A percentile compares a stretch with the other conserved stretches of the same genome.
phyloP scores from a whole-genome alignment of 2,329 filamentous ascomycete genomes.

The Shiraia bambusicola region DNA sequence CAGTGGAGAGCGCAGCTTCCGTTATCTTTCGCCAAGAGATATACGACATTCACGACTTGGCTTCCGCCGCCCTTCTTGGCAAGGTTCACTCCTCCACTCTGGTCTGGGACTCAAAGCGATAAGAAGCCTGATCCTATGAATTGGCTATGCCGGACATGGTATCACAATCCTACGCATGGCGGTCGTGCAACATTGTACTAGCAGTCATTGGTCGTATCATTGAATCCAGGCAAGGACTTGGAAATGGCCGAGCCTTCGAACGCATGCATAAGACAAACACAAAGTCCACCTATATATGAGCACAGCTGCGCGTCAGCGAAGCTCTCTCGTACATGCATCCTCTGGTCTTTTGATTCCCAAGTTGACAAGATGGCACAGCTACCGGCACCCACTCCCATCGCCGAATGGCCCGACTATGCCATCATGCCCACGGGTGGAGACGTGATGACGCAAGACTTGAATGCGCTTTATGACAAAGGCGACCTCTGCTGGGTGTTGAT shows the following conservation, averaged over 20 bases:
- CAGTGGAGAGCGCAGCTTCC: slow-evolving; percentile 10
- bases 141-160: slow-evolving; percentile 20
- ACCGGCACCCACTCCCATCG: slow-evolving; percentile 34
- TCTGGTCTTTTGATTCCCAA: neutral
- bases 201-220: slow-evolving; percentile 13
- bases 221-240: slow-evolving; percentile 4
- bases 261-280: slow-evolving; percentile 10
- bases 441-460: slow-evolving; percentile 49
- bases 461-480: slow-evolving; percentile 51
- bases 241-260: slow-evolving; percentile 1
- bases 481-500: slow-evolving; percentile 49
- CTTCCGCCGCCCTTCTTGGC: slow-evolving; percentile 27
- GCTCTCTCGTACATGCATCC: neutral
- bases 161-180: slow-evolving; percentile 16
- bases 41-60: slow-evolving; percentile 11
- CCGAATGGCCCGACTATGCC: slow-evolving; percentile 49
- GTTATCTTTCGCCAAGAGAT: slow-evolving; percentile 37
- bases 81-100: slow-evolving; percentile 16
- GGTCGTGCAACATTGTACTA: slow-evolving; percentile 1
- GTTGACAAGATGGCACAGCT: slow-evolving; percentile 22
- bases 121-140: slow-evolving; percentile 15
- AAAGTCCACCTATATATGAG: no score
- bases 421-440: slow-evolving; percentile 47
- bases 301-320: no score
- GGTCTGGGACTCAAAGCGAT: slow-evolving; percentile 23